Percentiles rank a stretch among this genome's conserved stretches.
Conservation (phyloP, 192 early-diverging fungal genomes). For the Coemansia sp. region DNA sequence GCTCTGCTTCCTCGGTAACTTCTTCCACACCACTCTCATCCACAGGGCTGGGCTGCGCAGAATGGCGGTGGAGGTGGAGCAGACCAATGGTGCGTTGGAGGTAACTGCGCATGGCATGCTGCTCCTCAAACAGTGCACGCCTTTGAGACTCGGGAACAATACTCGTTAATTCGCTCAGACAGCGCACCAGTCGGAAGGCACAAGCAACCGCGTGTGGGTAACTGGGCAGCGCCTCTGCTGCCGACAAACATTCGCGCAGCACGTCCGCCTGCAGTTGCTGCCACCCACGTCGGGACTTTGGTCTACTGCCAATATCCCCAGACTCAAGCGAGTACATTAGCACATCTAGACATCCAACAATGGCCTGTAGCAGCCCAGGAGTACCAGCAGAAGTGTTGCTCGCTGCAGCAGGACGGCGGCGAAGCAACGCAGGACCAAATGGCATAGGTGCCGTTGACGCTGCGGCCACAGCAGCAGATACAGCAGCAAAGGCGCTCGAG, state of each 20-base stretch:
- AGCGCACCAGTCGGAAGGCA: conserved; percentile 35
- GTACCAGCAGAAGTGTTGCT: not conserved
- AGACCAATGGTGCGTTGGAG: conserved; percentile 26
- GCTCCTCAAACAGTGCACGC: conserved; percentile 33
- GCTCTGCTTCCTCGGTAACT: not conserved
- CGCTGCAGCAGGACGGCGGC: not conserved
- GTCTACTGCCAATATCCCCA: not conserved
- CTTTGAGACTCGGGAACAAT: conserved; percentile 15
- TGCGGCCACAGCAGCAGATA: conserved; percentile 34
- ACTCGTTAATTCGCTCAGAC: conserved; percentile 22
- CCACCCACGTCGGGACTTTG: conserved; percentile 19
- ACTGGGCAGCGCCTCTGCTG: conserved; percentile 46
- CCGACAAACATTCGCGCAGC: conserved; percentile 42
- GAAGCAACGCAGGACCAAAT: not conserved
- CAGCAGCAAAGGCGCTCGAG: conserved; percentile 43
- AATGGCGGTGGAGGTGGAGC: conserved; percentile 34
- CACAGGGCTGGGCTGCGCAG: conserved; percentile 2
- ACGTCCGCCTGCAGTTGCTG: conserved; percentile 40
- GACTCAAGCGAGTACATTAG: conserved; percentile 16
- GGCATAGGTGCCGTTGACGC: not conserved
- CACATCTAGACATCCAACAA: conserved; percentile 36
- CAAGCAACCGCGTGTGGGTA: conserved; percentile 39
- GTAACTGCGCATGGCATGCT: conserved; percentile 36
- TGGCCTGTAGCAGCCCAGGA: conserved; percentile 9
- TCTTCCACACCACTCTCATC: not conserved